These are phyloP conservation scores for Marchantia paleacea DNA, from an alignment of 225 moss, liverwort and hornwort species.

Conservation along the genomic window DNA sequence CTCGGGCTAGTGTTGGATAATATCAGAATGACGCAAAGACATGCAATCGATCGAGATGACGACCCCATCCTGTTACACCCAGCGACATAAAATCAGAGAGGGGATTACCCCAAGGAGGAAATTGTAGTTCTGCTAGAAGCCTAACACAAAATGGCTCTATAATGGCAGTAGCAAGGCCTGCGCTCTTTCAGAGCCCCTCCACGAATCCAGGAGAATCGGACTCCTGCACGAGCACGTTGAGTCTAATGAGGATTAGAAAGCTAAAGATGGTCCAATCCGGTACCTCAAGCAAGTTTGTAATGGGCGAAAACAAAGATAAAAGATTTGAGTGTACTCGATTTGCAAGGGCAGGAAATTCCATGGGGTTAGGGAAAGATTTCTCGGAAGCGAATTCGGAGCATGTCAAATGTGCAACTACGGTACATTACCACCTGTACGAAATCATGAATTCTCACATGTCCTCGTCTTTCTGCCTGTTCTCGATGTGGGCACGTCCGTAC, in stretches of 20 bases:
- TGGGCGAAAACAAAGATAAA: neutral
- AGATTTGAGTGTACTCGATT: neutral
- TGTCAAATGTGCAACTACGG: neutral
- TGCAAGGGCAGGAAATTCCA: neutral
- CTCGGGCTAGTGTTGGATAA: constrained; percentile 17
- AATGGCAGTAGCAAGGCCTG: neutral
- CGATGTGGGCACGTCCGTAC: neutral
- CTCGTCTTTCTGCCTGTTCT: neutral
- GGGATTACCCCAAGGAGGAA: no score
- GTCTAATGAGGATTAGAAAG: neutral
- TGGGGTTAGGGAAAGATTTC: neutral
- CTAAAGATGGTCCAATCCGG: neutral
- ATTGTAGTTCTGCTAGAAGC: no score
- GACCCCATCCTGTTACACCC: constrained; percentile 20
- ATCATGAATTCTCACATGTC: neutral
- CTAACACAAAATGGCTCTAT: neutral
- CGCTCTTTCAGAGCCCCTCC: neutral
- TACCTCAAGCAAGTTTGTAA: neutral
- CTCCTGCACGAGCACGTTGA: neutral
- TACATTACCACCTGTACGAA: neutral
- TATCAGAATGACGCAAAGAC: constrained; percentile 3
- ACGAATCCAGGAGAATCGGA: neutral
- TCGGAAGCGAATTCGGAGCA: neutral
- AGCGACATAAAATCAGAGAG: no score
- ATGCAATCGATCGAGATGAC: neutral